phyloP scores from a whole-genome alignment of 2,329 filamentous ascomycete species.

The Aspergillus sp. region DNA sequence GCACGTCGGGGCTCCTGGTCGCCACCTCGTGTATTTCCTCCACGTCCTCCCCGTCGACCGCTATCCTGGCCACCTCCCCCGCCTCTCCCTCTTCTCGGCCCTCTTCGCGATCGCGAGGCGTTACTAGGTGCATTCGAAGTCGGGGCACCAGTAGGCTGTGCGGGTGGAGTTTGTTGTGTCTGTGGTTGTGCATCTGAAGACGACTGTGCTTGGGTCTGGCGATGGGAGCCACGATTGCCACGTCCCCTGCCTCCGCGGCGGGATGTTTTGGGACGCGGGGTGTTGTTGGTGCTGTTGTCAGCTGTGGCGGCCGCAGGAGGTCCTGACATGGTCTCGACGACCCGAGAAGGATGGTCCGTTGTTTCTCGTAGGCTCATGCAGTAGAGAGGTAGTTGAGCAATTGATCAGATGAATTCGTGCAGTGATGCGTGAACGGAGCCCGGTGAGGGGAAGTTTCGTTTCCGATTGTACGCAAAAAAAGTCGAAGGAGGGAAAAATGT shows the following conservation, averaged over 20 bases:
- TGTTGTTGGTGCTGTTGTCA: constrained; percentile 3
- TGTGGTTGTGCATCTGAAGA: constrained; percentile 6
- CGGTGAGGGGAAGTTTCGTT: too few species aligned
- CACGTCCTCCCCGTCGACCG: constrained; percentile 14
- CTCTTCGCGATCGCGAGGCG: constrained; percentile 16
- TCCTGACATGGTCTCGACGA: constrained; percentile 12
- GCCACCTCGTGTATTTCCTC: constrained; percentile 7
- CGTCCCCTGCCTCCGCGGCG: constrained; percentile 25
- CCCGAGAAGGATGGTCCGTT: not conserved
- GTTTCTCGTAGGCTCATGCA: constrained; percentile 8
- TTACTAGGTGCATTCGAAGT: constrained; percentile 3
- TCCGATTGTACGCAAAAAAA: too few species aligned
- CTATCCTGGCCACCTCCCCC: constrained; percentile 15
- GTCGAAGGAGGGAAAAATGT: too few species aligned
- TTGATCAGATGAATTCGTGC: too few species aligned
- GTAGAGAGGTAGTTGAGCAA: too few species aligned
- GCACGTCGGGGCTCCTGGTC: constrained; percentile 6
- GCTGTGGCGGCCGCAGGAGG: constrained; percentile 6
- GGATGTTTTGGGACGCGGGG: constrained; percentile 13
- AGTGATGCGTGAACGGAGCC: too few species aligned
- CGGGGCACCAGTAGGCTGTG: constrained; percentile 1
- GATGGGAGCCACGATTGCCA: constrained; percentile 17
- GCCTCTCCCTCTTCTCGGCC: constrained; percentile 20
- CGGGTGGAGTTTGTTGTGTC: constrained; percentile 2
- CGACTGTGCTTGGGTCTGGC: constrained; percentile 9